Base-by-base conservation (phyloP, 1,139 yeast species). In the Suhomyces coccinellae region DNA sequence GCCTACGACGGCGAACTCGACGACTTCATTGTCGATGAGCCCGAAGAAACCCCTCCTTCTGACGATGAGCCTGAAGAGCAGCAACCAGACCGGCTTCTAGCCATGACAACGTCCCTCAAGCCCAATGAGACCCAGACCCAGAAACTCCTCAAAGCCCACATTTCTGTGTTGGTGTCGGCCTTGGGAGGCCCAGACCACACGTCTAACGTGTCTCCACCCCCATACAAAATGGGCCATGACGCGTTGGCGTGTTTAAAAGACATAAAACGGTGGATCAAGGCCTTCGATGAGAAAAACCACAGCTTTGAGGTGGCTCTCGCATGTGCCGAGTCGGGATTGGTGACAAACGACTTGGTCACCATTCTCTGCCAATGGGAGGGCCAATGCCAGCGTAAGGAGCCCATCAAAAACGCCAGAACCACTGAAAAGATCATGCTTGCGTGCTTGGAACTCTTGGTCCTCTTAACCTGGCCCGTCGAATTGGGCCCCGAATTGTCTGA, bases 171-270 rank as follows among this genome's bases (percentile, higher is more conserved):
- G 41, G 87, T 85, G 4, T 78, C 93, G 2, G 93, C 96, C 0
- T 69, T 89, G 2, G 97, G 97, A 39, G 96, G 96, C 1, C 75
- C 80, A 0, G 96, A 88, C 61, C 75, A 81, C 43, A 65, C 85
- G 0, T 60, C 73, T 3, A 59, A 73, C 0, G 55, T 59, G 3
- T 51, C 61, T 3, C 73, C 73, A 0, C 69, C 72, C 3, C 83
- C 85, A 0, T 93, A 93, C 58, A 81, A 80, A 52, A 73, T 91
- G 3, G 99, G 99, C 10, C 91, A 86, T 53, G 98, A 93, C 60
- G 97, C 97, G 1, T 67, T 87, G 49, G 91, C 91, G 0, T 89
- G 98, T 64, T 68, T 93, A 31, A 85, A 87, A 55, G 99, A 93
- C 66, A 66, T 93, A 50, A 89, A 88, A 61, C 75, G 87, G 54